Base-by-base conservation (phyloP, 2,329 filamentous ascomycete genomes). In the Elsinoe ampelina region DNA sequence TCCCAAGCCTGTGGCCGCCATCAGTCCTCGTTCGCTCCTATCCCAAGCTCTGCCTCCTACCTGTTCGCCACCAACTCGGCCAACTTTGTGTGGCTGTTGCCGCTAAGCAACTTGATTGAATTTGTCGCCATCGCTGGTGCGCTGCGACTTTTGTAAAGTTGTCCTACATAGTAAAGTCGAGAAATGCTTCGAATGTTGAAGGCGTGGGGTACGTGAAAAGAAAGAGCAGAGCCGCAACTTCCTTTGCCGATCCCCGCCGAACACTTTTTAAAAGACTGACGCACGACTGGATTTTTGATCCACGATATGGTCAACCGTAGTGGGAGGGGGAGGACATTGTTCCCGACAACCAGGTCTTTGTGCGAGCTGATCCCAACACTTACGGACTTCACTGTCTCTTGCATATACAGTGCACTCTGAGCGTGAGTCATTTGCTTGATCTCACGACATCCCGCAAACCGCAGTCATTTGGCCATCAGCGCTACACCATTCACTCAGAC, bases 71-170 rank as follows among this genome's bases (percentile, higher is more conserved):
- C 84, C 62, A 83, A 75, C 67, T 84, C 82, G 38, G 85, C 85
- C 58, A 88, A 79, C 71, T 84, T 78, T 5, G 85, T 84, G 68
- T 88, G 85, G 71, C 83, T 87, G 75, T 87, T 87, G 64, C 85
- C 85, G 65, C 85, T 87, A 69, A 88, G 75, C 61, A 88, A 74
- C 72, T 88, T 88, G 69, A 88, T 87, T 36, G 81, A 84, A 73
- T 87, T 88, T 61, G 82, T 80, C 63, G 84, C 80, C 85, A 88
- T 87, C 57, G 54, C 50, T 55, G 54, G 35, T 48, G 35, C 41
- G 57, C 26, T 35, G 15, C n/a, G 35, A 17, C 34, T 15, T 8
- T 2, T 52, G 34, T 52, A 13, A 22, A 36, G 3, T 36, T 30
- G 35, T 26, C 32, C 48, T 52, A 52, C 48, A 52, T 52, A 17